These are phyloP conservation scores for Coemansia reversa DNA, from an alignment of 192 early-diverging fungal genomes.

Conservation along the genomic window DNA sequence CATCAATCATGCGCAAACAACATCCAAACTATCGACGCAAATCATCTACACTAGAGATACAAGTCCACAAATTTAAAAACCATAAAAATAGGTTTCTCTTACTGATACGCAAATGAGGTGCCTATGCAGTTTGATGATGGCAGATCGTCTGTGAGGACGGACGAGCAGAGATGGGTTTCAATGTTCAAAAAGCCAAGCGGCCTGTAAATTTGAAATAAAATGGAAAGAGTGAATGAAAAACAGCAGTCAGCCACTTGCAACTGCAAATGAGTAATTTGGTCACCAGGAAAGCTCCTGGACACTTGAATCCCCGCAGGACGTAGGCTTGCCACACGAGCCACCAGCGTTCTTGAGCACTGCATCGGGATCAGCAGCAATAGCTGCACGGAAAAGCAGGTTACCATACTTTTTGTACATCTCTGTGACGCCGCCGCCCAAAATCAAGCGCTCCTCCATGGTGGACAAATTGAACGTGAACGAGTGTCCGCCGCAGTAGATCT, in stretches of 20 bases:
- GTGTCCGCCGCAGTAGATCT: constrained; percentile 60
- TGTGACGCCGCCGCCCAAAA: constrained; percentile 72
- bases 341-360: constrained; percentile 49
- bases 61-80: too few relatives aligned
- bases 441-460: constrained; percentile 72
- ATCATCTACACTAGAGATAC: too few relatives aligned
- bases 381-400: constrained; percentile 69
- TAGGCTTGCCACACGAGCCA: constrained; percentile 45
- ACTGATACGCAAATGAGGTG: too few relatives aligned
- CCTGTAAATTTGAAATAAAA: not conserved
- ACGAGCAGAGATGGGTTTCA: not conserved
- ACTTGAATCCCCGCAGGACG: constrained; percentile 41
- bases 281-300: constrained; percentile 52
- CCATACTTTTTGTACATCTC: constrained; percentile 81
- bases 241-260: not conserved
- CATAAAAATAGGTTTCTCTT: too few relatives aligned
- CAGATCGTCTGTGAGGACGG: not conserved
- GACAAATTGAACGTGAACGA: constrained; percentile 64
- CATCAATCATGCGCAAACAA: too few relatives aligned
- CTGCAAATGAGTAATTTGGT: not conserved
- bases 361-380: constrained; percentile 62
- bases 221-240: not conserved
- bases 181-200: not conserved
- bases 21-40: too few relatives aligned
- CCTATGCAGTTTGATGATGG: not conserved